Conservation (phyloP, 164 flowering plant genomes). For the Kalanchoe fedtschenkoi region DNA sequence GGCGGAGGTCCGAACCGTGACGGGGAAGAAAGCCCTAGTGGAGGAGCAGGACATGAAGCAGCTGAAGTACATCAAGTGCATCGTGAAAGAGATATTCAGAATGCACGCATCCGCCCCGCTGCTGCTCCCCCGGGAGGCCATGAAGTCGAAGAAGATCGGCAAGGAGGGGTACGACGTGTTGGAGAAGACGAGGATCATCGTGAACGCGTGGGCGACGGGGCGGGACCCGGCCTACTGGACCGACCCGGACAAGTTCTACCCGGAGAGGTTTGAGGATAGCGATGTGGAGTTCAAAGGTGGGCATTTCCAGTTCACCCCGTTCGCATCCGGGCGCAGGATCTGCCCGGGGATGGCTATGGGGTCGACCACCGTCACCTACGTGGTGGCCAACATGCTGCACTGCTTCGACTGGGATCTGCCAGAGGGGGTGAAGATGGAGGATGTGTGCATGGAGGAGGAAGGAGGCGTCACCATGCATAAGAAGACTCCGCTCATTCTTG, state of each 20-base stretch:
- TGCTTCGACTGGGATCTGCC: not conserved
- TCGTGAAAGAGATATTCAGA: slow-evolving; percentile 7
- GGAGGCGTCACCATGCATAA: no score
- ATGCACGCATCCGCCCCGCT: slow-evolving; percentile 11
- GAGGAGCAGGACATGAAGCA: slow-evolving; percentile 5
- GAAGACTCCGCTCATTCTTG: no score
- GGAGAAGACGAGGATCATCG: slow-evolving; percentile 15
- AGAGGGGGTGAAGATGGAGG: not conserved
- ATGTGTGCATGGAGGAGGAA: no score
- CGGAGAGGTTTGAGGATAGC: slow-evolving; percentile 3
- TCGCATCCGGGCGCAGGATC: not conserved
- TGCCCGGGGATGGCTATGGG: not conserved
- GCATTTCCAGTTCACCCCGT: not conserved
- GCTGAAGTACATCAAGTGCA: slow-evolving; percentile 5
- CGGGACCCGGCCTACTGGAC: slow-evolving; percentile 13
- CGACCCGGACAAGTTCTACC: slow-evolving; percentile 1
- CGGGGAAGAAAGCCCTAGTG: not conserved
- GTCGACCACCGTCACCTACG: not conserved
- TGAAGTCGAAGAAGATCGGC: slow-evolving; percentile 14
- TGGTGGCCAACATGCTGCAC: not conserved
- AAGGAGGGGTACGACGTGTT: slow-evolving; percentile 15
- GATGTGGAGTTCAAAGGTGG: not conserved
- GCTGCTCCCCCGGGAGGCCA: slow-evolving; percentile 19
- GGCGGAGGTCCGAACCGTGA: slow-evolving; percentile 3
- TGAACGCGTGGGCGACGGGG: slow-evolving; percentile 23